These are phyloP conservation scores for Chromera velia DNA, from an alignment of 73 alveolate genomes.

Conservation along the genomic window DNA sequence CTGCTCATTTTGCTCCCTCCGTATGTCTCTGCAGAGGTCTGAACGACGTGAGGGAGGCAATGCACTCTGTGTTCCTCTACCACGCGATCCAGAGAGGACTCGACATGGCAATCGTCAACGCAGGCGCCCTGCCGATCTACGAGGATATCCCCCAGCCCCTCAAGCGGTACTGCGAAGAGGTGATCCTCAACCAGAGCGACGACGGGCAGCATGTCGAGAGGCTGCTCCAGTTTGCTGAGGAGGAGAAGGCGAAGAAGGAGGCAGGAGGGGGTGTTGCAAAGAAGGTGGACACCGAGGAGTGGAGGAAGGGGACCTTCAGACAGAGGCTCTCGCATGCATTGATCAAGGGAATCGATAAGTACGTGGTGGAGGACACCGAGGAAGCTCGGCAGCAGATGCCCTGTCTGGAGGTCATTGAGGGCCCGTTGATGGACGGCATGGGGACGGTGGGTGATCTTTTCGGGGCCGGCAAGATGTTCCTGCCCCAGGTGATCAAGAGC, in stretches of 20 bases:
- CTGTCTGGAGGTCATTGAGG: conserved; percentile 74
- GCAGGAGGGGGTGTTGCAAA: conserved; percentile 20
- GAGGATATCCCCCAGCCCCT: conserved; percentile 61
- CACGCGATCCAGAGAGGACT: conserved; percentile 67
- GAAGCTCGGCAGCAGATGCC: conserved; percentile 60
- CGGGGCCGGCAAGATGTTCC: conserved; percentile 80
- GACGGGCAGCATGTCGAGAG: conserved; percentile 60
- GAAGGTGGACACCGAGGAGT: conserved; percentile 49
- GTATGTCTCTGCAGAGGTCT: conserved; percentile 59
- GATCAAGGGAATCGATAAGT: conserved; percentile 70
- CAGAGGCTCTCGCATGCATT: conserved; percentile 62
- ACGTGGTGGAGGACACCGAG: conserved; percentile 64
- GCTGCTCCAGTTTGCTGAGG: conserved; percentile 50
- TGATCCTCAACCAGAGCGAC: conserved; percentile 57
- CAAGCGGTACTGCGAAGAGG: conserved; percentile 49
- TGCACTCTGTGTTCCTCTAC: conserved; percentile 65
- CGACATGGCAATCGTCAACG: conserved; percentile 80
- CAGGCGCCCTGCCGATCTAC: conserved; percentile 71
- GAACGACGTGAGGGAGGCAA: conserved; percentile 63
- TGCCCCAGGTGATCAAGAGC: conserved; percentile 74
- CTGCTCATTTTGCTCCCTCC: too few relatives aligned
- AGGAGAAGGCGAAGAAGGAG: conserved; percentile 45
- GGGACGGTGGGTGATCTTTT: conserved; percentile 72
- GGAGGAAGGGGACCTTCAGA: conserved; percentile 54
- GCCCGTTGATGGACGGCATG: conserved; percentile 83